Evolutionary conservation across 2,329 filamentous ascomycete genomes (phyloP).

Genomic region (Lojkania enalia): DNA sequence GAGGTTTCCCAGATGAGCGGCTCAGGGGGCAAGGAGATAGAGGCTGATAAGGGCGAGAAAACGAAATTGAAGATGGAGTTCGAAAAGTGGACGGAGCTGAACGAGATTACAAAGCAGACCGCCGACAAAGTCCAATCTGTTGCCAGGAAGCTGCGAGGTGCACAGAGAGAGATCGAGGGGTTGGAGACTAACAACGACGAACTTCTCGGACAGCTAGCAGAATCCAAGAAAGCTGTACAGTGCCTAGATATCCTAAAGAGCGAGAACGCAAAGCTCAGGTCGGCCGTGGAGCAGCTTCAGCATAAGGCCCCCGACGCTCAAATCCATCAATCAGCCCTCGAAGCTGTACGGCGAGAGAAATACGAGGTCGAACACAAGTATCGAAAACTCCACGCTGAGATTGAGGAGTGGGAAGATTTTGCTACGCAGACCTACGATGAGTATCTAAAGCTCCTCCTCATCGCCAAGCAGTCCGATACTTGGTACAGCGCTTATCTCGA

Average conservation of each 20-base stretch:
- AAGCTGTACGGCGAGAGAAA: neutral
- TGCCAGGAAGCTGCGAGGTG: too few relatives aligned
- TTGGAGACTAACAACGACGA: slow-evolving; percentile 22
- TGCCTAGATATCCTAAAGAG: neutral
- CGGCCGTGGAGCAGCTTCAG: neutral
- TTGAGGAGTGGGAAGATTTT: neutral
- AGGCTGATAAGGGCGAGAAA: too few relatives aligned
- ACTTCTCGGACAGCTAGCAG: slow-evolving; percentile 10
- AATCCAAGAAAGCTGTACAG: neutral
- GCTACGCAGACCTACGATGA: neutral
- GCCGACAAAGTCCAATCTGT: too few relatives aligned
- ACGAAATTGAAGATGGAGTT: too few relatives aligned
- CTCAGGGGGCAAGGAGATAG: too few relatives aligned
- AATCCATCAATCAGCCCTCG: neutral
- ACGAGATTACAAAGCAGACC: neutral
- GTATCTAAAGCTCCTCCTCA: neutral
- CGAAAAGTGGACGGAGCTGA: neutral
- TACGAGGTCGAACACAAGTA: neutral
- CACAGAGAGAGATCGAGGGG: slow-evolving; percentile 12
- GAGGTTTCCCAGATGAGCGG: too few relatives aligned
- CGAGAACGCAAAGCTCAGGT: neutral
- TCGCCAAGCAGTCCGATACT: neutral
- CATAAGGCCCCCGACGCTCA: neutral
- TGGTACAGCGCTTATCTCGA: neutral
- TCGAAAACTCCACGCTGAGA: neutral